Evolutionary conservation across 257 asterid species (phyloP), one percentile per base, ranked within the genome.

Genomic region (Gentiana dahurica): DNA sequence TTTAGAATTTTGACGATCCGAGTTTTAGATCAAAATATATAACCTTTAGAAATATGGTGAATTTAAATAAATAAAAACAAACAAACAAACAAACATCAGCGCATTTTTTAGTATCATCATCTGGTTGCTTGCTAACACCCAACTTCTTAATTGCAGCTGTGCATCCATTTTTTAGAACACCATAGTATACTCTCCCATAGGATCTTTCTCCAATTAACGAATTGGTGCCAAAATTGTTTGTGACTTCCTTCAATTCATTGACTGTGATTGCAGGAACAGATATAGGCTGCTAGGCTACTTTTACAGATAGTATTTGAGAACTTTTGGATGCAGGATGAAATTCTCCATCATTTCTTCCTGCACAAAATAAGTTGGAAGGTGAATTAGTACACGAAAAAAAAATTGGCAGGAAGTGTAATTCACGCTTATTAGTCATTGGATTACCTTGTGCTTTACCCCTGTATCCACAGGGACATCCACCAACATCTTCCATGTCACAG

Each of bases 171-270:
- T 67, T 85, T 46, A 85, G 76, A 64, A 63, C 67, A 52, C 95
- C 95, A 36, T 73, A 80, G 68, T 88, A 88, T 50, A 88, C 96
- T 76, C 94, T 77, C 66, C 96, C 96, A 58, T 88, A 88, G 12
- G 96, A 88, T 54, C 96, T 95, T 64, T 88, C 96, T 35, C 96
- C 96, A 54, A 88, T 82, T 61, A 88, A 73, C 47, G 91, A 65
- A 54, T 75, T 74, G 0, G 80, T 73, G 59, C 86, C 76, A 52
- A 88, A 88, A 71, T 79, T 88, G 51, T 74, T 71, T 1, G 96
- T 79, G 57, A 80, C 77, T 48, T 88, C 96, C 81, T 67, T 88
- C 62, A 88, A 61, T 69, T 85, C 95, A 59, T 82, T 94, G 45
- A 81, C 84, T 32, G 83, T 71, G 61, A 88, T 75, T 36, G 86